Conservation (phyloP, 108 stramenopile genomes). For the Nitzschia putrida region DNA sequence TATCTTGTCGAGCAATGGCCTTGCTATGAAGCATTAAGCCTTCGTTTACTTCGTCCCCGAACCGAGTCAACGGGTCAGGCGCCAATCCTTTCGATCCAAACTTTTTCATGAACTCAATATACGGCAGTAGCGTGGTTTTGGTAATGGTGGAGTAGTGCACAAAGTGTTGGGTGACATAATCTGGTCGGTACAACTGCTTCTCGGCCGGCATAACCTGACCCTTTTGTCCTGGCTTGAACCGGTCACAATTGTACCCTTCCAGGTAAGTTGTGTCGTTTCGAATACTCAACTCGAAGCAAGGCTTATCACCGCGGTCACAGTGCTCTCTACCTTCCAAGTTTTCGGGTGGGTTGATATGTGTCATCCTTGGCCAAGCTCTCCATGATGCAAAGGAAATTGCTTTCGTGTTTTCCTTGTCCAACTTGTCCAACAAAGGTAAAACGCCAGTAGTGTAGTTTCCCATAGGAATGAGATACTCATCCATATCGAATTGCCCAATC, state of each 20-base stretch:
- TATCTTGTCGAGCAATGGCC: conserved; percentile 66
- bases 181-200: conserved; percentile 61
- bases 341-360: conserved; percentile 30
- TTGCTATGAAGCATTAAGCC: conserved; percentile 74
- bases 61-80: conserved; percentile 57
- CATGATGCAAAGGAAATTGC: conserved; percentile 56
- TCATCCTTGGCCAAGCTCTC: conserved; percentile 61
- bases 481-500: conserved; percentile 85
- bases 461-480: conserved; percentile 82
- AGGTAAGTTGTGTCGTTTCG: conserved; percentile 64
- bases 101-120: conserved; percentile 36
- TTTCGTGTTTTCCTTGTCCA: conserved; percentile 46
- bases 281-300: conserved; percentile 61
- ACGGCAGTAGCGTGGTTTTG: conserved; percentile 54
- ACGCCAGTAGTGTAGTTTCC: conserved; percentile 37
- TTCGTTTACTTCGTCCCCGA: conserved; percentile 71
- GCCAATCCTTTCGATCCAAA: conserved; percentile 32
- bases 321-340: conserved; percentile 22
- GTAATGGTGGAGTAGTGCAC: conserved; percentile 86
- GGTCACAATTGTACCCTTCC: conserved; percentile 88
- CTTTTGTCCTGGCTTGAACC: conserved; percentile 68
- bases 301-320: conserved; percentile 27
- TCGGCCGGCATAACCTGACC: conserved; percentile 46
- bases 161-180: conserved; percentile 78
- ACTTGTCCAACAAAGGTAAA: conserved; percentile 41